Evolutionary conservation across 2,329 filamentous ascomycete species (phyloP), one percentile per base, ranked within the genome.

Genomic region (Aspergillus felis): DNA sequence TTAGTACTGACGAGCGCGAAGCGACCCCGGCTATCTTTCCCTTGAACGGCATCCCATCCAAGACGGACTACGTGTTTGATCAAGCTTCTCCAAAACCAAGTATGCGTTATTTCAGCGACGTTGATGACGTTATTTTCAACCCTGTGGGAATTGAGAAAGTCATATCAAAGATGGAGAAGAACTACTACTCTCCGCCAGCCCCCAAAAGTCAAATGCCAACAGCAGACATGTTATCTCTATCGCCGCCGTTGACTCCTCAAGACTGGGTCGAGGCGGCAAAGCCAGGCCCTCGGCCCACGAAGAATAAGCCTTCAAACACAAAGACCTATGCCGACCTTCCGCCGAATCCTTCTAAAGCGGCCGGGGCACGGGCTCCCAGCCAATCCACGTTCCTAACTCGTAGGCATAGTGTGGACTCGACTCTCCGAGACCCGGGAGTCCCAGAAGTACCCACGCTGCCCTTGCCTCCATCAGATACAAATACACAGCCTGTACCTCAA

Each of bases 181-280:
- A 66, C 4, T 53, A 65, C 17, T 68, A 63, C 46, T 62, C 64
- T 10, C 61, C 64, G 2, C 62, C 20, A 55, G 57, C 35, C 42
- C 29, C 24, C 12, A 54, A 49, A 9, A 57, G 56, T 12, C 61
- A 65, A 1, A 60, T 63, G 32, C 35, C 51, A 14, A 42, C 53
- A 8, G 52, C 59, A 2, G 60, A 51, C 38, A 49, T 32, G 42
- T 57, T 35, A 17, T 63, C 59, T 29, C 64, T 67, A 2, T 74
- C 72, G 1, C 67, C 69, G 4, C 71, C 70, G 3, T 60, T 77
- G n/a, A 74, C 74, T 3, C 73, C 75, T 4, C 68, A 75, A 51
- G 75, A 77, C 51, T 77, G 75, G 75, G 56, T 77, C 38, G 75
- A 75, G 38, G 75, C 75, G 24, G 74, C 73, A 24, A 69, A 70